These are phyloP conservation scores for Sequoia sempervirens DNA, from an alignment of 75 land plant genomes.

Conservation along the genomic window DNA sequence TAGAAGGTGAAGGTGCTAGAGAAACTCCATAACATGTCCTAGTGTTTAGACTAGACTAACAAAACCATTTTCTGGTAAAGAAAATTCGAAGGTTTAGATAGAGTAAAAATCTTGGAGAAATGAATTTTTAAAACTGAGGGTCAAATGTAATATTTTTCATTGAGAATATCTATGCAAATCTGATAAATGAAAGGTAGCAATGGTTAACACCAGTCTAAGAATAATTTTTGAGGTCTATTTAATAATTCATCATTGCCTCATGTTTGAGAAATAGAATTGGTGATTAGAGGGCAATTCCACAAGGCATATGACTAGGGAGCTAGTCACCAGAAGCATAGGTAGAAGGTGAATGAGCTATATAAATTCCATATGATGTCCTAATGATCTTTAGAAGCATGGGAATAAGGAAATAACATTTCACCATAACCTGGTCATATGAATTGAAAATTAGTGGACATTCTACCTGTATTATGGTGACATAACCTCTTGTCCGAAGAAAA, in stretches of 20 bases:
- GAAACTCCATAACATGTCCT: neutral
- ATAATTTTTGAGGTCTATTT: neutral
- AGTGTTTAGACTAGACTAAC: no score
- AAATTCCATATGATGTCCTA: neutral
- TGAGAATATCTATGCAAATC: no score
- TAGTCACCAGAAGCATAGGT: neutral
- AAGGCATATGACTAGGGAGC: neutral
- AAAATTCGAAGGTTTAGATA: no score
- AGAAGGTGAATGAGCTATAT: neutral
- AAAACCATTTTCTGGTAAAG: no score
- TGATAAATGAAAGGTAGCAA: neutral
- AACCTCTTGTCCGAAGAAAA: neutral
- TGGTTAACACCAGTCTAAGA: neutral
- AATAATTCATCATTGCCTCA: neutral
- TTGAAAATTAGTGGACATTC: neutral
- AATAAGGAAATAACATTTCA: neutral
- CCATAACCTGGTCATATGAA: neutral
- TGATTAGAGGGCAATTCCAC: neutral
- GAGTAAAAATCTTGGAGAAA: no score
- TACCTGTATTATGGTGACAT: neutral
- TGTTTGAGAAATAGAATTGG: neutral
- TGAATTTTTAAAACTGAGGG: no score
- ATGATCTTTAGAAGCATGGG: neutral
- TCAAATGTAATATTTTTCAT: no score
- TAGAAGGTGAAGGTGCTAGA: neutral